phyloP scores from a whole-genome alignment of 306 rosid genomes.

The Cajanus cajan region DNA sequence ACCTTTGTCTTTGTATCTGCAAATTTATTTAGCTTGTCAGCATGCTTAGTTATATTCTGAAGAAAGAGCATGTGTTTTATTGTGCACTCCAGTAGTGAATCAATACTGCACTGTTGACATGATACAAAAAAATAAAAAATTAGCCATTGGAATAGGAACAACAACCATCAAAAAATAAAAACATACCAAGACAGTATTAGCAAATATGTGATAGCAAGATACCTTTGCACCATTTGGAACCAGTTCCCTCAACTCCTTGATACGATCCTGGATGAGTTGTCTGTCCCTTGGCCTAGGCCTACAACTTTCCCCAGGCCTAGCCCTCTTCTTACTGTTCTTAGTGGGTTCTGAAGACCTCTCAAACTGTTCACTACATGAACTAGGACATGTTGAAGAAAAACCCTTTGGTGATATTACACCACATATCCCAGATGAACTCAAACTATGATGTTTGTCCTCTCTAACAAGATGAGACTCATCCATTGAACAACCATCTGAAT shows the following conservation, averaged over 20 bases:
- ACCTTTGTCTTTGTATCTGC: constrained; percentile 58
- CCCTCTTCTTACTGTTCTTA: constrained; percentile 85
- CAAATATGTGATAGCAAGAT: constrained; percentile 17
- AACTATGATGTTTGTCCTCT: constrained; percentile 57
- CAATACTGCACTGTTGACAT: constrained; percentile 86
- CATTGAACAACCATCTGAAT: constrained; percentile 59
- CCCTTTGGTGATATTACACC: constrained; percentile 69
- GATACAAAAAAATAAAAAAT: constrained; percentile 30
- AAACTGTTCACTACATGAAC: constrained; percentile 68
- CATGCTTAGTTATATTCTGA: constrained; percentile 85
- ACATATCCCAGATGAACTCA: constrained; percentile 73
- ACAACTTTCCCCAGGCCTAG: constrained; percentile 85
- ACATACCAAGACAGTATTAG: constrained; percentile 5
- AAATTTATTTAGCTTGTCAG: constrained; percentile 77
- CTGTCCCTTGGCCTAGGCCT: constrained; percentile 99
- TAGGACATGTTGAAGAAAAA: constrained; percentile 70
- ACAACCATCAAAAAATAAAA: constrained; percentile 23
- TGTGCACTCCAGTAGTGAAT: constrained; percentile 88
- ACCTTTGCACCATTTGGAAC: constrained; percentile 97
- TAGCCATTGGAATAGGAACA: constrained; percentile 35
- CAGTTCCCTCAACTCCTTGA: constrained; percentile 89
- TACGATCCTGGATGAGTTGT: constrained; percentile 97
- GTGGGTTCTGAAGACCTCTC: constrained; percentile 74
- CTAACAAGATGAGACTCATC: constrained; percentile 53
- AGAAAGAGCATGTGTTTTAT: constrained; percentile 93